phyloP scores from a whole-genome alignment of 2,329 filamentous ascomycete genomes.

The Huntiella savannae region DNA sequence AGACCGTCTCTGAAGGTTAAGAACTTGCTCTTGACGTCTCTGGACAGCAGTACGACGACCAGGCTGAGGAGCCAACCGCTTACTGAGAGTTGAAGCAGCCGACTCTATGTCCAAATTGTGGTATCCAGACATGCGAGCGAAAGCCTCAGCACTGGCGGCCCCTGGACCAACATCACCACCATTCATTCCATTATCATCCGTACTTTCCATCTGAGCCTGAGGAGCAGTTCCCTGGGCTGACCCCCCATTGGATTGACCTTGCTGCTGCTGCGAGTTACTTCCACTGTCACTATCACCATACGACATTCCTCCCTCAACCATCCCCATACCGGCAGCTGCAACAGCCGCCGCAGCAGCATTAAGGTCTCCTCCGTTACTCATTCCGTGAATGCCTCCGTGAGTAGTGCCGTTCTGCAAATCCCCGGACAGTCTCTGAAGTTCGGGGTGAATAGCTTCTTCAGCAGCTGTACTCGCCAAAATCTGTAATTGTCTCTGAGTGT shows the following conservation, averaged over 20 bases:
- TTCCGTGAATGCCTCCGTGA: neutral
- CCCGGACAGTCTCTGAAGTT: constrained; percentile 14
- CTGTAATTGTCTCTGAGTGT: constrained; percentile 12
- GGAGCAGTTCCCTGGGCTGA: neutral
- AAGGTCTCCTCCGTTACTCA: constrained; percentile 1
- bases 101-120: constrained; percentile 26
- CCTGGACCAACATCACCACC: neutral
- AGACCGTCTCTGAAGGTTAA: constrained; percentile 37
- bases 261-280: constrained; percentile 1
- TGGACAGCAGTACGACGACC: constrained; percentile 32
- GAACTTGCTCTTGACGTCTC: constrained; percentile 31
- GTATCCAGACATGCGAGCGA: constrained; percentile 30
- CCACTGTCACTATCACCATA: neutral
- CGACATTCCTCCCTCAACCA: neutral
- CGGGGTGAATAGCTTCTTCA: constrained; percentile 15
- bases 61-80: constrained; percentile 29
- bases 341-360: constrained; percentile 9
- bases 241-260: neutral
- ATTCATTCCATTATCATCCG: neutral
- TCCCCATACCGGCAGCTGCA: constrained; percentile 7
- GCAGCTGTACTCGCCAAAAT: constrained; percentile 13
- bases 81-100: constrained; percentile 29
- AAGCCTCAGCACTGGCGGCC: constrained; percentile 24
- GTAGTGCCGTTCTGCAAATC: neutral
- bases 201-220: too few species aligned